Evolutionary conservation across 495 filamentous ascomycete genomes (phyloP).

Genomic region (Aspergillus funiculosus): DNA sequence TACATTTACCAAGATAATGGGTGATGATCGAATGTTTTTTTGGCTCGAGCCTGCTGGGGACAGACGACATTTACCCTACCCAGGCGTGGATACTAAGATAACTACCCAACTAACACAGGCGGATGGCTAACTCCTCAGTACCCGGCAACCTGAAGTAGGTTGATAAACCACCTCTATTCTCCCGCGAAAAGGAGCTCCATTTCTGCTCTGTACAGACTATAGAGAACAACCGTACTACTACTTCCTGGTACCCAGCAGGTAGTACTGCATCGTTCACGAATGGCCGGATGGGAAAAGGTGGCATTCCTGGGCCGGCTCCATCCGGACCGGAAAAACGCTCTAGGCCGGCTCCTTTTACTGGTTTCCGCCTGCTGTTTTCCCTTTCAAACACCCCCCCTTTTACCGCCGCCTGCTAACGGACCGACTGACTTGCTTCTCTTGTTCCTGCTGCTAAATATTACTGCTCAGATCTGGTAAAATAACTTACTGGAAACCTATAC

Average conservation of each 20-base stretch:
- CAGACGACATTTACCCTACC: no score
- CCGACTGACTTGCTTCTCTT: constrained; percentile 21
- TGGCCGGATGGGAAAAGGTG: constrained; percentile 13
- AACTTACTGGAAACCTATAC: constrained; percentile 21
- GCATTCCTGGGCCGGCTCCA: constrained; percentile 14
- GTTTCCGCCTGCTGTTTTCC: constrained; percentile 17
- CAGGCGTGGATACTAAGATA: background rate
- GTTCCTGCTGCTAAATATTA: constrained; percentile 18
- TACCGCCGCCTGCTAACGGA: constrained; percentile 20
- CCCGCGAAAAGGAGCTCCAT: background rate
- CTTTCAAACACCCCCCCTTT: constrained; percentile 18
- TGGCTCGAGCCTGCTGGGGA: no score
- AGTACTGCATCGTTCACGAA: constrained; percentile 6
- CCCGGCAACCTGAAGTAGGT: no score
- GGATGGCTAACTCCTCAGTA: background rate
- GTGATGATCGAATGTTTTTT: no score
- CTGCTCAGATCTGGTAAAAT: constrained; percentile 21
- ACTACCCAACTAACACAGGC: constrained; percentile 1
- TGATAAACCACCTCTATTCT: background rate
- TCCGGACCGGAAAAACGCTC: constrained; percentile 10
- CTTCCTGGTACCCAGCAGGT: background rate
- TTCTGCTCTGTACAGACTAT: no score
- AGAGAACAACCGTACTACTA: no score
- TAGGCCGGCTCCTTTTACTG: background rate
- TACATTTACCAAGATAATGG: no score